These are phyloP conservation scores for Groenewaldozyma auringiensis DNA, from an alignment of 1,139 yeast species.

Conservation along the genomic window DNA sequence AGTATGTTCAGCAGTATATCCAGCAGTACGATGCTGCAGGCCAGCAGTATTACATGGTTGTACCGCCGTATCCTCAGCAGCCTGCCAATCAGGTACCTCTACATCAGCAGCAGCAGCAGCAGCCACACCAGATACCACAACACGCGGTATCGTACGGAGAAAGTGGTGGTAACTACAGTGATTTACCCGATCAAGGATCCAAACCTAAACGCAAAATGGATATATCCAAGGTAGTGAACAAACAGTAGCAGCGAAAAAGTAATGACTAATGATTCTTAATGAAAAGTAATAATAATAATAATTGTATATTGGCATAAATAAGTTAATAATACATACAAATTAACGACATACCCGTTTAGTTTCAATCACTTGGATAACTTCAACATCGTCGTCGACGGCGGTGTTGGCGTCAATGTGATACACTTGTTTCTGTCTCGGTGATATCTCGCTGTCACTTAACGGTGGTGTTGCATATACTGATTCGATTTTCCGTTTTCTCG, in stretches of 20 bases:
- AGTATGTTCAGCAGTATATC: slow-evolving; percentile 1
- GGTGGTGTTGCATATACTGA: slow-evolving; percentile 1
- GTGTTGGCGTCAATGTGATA: not conserved
- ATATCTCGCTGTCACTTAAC: slow-evolving; percentile 11
- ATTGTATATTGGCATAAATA: not conserved
- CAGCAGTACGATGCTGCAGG: not conserved
- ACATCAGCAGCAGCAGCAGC: not conserved
- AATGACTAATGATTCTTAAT: not conserved
- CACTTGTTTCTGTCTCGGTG: not conserved
- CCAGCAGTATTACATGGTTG: not conserved
- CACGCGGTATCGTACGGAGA: not conserved
- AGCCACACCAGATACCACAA: not conserved
- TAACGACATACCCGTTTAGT: not conserved
- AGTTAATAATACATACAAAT: not conserved
- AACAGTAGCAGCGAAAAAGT: no score
- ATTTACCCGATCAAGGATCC: not conserved
- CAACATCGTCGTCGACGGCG: no score
- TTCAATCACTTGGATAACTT: no score
- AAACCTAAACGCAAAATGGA: not conserved
- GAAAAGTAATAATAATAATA: not conserved
- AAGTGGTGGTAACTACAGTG: not conserved
- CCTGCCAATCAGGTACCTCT: not conserved
- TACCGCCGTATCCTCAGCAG: slow-evolving; percentile 3
- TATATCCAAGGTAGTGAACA: slow-evolving; percentile 1
- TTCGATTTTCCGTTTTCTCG: no score